Evolutionary conservation across 768 basidiomycete genomes (phyloP).

Genomic region (Rhizopogon vinicolor): DNA sequence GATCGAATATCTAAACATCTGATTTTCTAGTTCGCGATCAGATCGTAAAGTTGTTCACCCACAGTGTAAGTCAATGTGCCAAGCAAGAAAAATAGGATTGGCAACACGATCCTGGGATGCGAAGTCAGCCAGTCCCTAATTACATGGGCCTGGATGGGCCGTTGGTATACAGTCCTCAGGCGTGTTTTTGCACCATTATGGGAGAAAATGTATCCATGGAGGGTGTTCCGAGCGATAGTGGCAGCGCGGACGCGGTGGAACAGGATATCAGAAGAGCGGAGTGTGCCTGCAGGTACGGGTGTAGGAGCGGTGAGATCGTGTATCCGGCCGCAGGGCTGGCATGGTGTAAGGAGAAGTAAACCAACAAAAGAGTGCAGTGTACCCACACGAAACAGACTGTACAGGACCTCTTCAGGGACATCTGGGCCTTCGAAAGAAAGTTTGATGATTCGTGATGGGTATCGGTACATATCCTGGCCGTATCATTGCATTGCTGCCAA

Average conservation of each 20-base stretch:
- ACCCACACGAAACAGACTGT: constrained; percentile 71
- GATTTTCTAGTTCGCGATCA: not conserved
- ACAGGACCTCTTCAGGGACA: constrained; percentile 73
- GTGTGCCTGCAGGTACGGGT: constrained; percentile 59
- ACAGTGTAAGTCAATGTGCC: constrained; percentile 89
- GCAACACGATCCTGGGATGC: constrained; percentile 85
- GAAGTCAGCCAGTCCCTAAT: constrained; percentile 75
- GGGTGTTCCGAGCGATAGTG: constrained; percentile 75
- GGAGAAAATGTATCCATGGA: constrained; percentile 54
- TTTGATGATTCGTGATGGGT: constrained; percentile 65
- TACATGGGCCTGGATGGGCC: constrained; percentile 59
- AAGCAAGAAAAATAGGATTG: constrained; percentile 80
- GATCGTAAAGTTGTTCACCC: constrained; percentile 16
- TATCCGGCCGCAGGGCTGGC: constrained; percentile 80
- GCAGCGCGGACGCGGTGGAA: constrained; percentile 67
- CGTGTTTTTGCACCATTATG: constrained; percentile 30
- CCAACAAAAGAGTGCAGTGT: not conserved
- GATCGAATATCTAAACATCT: constrained; percentile 78
- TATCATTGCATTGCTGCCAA: constrained; percentile 1
- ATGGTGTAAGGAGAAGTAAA: not conserved
- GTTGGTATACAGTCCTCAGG: constrained; percentile 55
- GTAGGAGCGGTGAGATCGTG: constrained; percentile 55
- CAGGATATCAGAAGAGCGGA: constrained; percentile 59
- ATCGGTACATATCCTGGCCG: constrained; percentile 78
- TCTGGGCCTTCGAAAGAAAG: constrained; percentile 91